Conservation (phyloP, 192 early-diverging fungal genomes). For the Coemansia sp. region DNA sequence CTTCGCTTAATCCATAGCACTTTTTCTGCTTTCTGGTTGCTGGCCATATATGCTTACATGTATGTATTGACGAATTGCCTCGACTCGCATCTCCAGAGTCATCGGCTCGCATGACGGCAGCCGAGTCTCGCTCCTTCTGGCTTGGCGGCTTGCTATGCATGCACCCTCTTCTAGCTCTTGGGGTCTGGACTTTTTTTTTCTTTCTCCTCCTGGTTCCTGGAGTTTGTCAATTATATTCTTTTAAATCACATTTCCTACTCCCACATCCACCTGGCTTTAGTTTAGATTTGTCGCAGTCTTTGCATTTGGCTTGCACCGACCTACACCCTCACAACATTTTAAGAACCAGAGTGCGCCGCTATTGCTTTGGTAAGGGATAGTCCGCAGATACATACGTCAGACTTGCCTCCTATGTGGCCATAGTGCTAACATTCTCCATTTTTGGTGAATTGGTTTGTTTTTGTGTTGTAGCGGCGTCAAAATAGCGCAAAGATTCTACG, state of each 20-base stretch:
- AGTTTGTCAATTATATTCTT: neutral
- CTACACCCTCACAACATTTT: neutral
- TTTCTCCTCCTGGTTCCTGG: neutral
- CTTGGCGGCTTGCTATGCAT: neutral
- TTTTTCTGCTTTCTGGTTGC: neutral
- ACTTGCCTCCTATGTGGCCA: neutral
- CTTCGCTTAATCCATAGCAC: neutral
- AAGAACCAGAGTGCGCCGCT: slow-evolving; percentile 16
- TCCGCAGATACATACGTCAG: neutral
- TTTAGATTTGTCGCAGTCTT: neutral
- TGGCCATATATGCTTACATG: neutral
- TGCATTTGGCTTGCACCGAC: neutral
- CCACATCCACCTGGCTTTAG: neutral
- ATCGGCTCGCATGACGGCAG: neutral
- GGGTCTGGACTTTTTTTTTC: neutral
- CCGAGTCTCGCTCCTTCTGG: neutral
- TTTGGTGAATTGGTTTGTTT: neutral
- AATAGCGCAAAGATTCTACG: slow-evolving; percentile 42
- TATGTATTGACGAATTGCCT: neutral
- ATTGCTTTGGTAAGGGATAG: slow-evolving; percentile 21
- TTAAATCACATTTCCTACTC: neutral
- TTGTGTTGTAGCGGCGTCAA: slow-evolving; percentile 19
- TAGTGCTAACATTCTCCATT: neutral
- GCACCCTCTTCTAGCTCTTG: neutral
- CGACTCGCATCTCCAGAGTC: neutral